Base-by-base conservation (phyloP, 179 eudicot genomes). In the Drosera spatulata region DNA sequence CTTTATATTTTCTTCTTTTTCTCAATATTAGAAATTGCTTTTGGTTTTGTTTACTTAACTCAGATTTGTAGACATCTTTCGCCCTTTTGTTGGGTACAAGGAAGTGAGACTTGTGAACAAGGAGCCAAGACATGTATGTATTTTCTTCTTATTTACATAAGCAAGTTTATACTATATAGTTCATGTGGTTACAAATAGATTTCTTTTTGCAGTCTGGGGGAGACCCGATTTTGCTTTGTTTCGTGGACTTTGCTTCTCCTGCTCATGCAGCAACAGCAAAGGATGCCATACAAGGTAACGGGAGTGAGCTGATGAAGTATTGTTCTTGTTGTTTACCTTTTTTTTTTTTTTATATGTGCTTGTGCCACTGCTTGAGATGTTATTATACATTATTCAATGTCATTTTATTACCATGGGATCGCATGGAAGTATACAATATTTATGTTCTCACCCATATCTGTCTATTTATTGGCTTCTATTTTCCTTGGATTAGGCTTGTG, bases 1-100 rank as follows among this genome's bases (percentile, higher is more conserved):
- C 97, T 87, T 79, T 60, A 60, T 7, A 3, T 12, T 4, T 13
- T 15, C 12, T 55, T n/a, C 51, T 4, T 22, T 14, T 41, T 41
- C 15, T 9, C 7, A 7, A 14, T 7, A 4, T 38, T 58, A 15
- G 5, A 10, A 8, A 14, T 14, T 44, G 7, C 12, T 4, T 42
- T 47, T 6, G 33, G 38, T 15, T 15, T 10, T 63, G 51, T 13
- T 61, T 55, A 51, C 10, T 41, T 57, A 53, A 22, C 40, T 71
- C 61, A 11, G 41, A 8, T 22, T 49, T 53, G 55, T 56, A 47
- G 96, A 85, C 76, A 87, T 87, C 58, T 87, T 85, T 72, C 93
- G 96, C 59, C 93, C 96, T 14, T 87, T 87, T 68, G 96, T 87
- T 55, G 96, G 96, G 60, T 87, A 85, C 57, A 85, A 73, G 73